Percentiles rank a stretch among this genome's conserved stretches.
Conservation (phyloP, 2,329 filamentous ascomycete species). For the Purpureocillium takamizusanense region DNA sequence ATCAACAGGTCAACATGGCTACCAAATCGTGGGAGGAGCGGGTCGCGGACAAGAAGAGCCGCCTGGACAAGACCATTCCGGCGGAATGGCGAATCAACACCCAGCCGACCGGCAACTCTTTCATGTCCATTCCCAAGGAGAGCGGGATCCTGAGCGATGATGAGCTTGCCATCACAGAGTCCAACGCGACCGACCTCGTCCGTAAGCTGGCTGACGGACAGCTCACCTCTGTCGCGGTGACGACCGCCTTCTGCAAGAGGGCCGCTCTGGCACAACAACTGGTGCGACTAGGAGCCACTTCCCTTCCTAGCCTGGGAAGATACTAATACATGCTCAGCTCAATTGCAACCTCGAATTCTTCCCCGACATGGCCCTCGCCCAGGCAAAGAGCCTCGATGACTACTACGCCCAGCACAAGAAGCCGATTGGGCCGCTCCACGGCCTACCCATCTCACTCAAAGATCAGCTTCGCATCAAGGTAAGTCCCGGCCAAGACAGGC, state of each 20-base stretch:
- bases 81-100: constrained; percentile 6
- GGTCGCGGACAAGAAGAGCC: constrained; percentile 6
- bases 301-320: constrained; percentile 15
- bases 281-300: constrained; percentile 16
- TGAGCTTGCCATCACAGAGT: constrained; percentile 47
- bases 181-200: constrained; percentile 29
- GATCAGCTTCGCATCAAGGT: constrained; percentile 29
- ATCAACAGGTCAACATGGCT: not conserved
- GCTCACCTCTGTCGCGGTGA: constrained; percentile 16
- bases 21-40: constrained; percentile 2
- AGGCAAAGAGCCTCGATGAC: constrained; percentile 37
- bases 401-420: constrained; percentile 29
- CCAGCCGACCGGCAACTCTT: not conserved
- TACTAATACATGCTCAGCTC: not conserved
- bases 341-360: constrained; percentile 28
- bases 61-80: constrained; percentile 6
- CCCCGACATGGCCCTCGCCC: constrained; percentile 33
- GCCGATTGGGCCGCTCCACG: constrained; percentile 50
- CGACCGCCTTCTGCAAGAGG: constrained; percentile 38
- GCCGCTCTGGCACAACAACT: constrained; percentile 45
- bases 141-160: constrained; percentile 37
- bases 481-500: not conserved
- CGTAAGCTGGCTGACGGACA: constrained; percentile 19
- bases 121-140: constrained; percentile 4
- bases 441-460: constrained; percentile 46